Base-by-base conservation (phyloP, 2,329 filamentous ascomycete species). In the Fusarium siculi region DNA sequence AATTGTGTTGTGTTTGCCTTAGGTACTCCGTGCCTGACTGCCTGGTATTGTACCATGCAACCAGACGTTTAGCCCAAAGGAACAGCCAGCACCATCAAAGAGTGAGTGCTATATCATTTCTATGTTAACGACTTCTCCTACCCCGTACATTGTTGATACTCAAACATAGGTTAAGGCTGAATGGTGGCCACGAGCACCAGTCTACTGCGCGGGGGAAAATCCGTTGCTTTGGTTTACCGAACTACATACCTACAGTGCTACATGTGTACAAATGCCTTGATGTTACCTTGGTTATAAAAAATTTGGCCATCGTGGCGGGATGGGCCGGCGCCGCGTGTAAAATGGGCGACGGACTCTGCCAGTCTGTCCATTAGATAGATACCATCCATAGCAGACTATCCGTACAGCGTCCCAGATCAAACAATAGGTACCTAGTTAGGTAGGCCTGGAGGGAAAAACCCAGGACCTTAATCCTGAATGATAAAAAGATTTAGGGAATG, bases 241-340 rank as follows among this genome's bases (percentile, higher is more conserved):
- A 34, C 30, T 21, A 30, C 44, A 47, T 23, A 28, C 25, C 25
- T 7, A 18, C 12, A 28, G 44, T 28, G 16, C 30, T 34, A 23
- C n/a, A 34, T 14, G 12, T 50, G 21, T 49, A 37, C 42, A 16
- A 43, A 54, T 43, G 47, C 42, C 57, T 55, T 57, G 43, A 42
- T 52, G 23, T 58, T 55, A 49, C 49, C 7, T 68, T 55, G 49
- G 25, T 34, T 40, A 36, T 23, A 37, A 50, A 23, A 62, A 47
- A 70, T 70, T 58, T 43, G 25, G 37, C 44, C 58, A 47, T 62
- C 25, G 54, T 50, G 19, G 42, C 66, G 71, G 71, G 70, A 73
- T 71, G 71, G 53, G 54, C 71, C 70, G 71, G 55, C 71, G 66
- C 71, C 71, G 70, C 66, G 50, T 63, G 43, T 46, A 34, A 55